These are phyloP conservation scores for Kwoniella dejecticola DNA, from an alignment of 768 basidiomycete genomes.

Conservation along the genomic window DNA sequence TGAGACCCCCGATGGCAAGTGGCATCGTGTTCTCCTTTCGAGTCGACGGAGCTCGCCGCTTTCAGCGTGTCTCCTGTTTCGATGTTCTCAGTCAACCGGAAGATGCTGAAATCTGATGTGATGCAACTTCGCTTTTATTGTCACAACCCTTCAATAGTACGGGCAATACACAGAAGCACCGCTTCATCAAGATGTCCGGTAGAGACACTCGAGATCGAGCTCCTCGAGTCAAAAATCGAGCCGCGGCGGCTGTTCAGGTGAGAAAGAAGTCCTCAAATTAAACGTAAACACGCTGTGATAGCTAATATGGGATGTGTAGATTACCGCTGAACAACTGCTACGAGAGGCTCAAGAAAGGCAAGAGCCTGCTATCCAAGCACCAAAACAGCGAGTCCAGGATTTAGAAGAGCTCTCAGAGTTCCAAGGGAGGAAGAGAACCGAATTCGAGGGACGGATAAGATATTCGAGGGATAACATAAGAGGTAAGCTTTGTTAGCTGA, in stretches of 20 bases:
- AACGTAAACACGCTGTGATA: not conserved
- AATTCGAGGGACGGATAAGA: conserved; percentile 76
- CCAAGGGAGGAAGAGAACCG: conserved; percentile 78
- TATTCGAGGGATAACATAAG: conserved; percentile 53
- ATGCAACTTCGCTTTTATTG: too few relatives aligned
- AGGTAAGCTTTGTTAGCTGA: conserved; percentile 24
- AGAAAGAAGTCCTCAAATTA: conserved; percentile 49
- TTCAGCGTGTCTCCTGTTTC: not conserved
- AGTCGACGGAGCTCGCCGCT: conserved; percentile 3
- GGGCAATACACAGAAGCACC: too few relatives aligned
- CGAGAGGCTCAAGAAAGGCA: conserved; percentile 98
- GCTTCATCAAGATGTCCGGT: conserved; percentile 37
- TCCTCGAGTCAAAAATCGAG: conserved; percentile 83
- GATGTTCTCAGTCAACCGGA: too few relatives aligned
- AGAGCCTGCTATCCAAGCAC: conserved; percentile 86
- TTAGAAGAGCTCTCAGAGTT: conserved; percentile 82
- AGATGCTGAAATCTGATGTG: too few relatives aligned
- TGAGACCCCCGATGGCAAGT: too few relatives aligned
- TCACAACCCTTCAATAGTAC: too few relatives aligned
- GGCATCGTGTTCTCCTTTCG: too few relatives aligned
- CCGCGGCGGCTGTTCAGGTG: conserved; percentile 89
- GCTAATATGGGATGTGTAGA: conserved; percentile 59
- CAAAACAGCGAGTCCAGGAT: conserved; percentile 93
- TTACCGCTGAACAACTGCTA: conserved; percentile 96
- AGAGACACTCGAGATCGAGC: conserved; percentile 51